Conservation (phyloP, 805 yeast species). For the Cyberlindnera amylophila region DNA sequence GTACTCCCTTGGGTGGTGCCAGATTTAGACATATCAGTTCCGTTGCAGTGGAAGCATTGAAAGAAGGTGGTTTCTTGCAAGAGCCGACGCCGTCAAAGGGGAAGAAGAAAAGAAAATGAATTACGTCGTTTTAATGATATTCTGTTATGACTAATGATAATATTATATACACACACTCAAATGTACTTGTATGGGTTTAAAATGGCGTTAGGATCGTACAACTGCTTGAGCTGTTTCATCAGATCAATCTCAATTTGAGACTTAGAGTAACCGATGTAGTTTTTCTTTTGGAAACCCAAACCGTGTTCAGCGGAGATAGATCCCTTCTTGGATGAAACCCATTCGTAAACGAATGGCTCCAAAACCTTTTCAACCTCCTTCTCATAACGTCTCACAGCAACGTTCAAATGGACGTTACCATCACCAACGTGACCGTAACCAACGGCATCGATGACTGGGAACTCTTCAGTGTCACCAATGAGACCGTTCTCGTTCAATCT, state of each 20-base stretch:
- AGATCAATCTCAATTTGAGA: constrained; percentile 61
- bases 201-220: constrained; percentile 87
- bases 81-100: not conserved
- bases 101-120: constrained; percentile 5
- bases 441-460: constrained; percentile 83
- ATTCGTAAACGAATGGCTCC: constrained; percentile 95
- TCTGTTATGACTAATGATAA: not conserved
- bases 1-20: constrained; percentile 66
- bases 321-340: constrained; percentile 68
- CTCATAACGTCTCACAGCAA: constrained; percentile 79
- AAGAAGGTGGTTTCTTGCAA: constrained; percentile 32
- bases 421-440: constrained; percentile 99
- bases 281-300: constrained; percentile 92
- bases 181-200: constrained; percentile 93
- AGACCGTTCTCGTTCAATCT: constrained; percentile 54
- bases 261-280: constrained; percentile 83
- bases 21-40: constrained; percentile 65
- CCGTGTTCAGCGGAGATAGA: constrained; percentile 98
- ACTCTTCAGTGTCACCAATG: constrained; percentile 57
- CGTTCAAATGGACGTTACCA: constrained; percentile 92
- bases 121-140: not conserved
- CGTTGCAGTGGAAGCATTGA: constrained; percentile 50
- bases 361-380: constrained; percentile 74
- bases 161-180: constrained; percentile 29
- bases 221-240: constrained; percentile 75